These are phyloP conservation scores for Dioscorea cayenensis DNA, from an alignment of 116 monocot genomes.

Conservation along the genomic window DNA sequence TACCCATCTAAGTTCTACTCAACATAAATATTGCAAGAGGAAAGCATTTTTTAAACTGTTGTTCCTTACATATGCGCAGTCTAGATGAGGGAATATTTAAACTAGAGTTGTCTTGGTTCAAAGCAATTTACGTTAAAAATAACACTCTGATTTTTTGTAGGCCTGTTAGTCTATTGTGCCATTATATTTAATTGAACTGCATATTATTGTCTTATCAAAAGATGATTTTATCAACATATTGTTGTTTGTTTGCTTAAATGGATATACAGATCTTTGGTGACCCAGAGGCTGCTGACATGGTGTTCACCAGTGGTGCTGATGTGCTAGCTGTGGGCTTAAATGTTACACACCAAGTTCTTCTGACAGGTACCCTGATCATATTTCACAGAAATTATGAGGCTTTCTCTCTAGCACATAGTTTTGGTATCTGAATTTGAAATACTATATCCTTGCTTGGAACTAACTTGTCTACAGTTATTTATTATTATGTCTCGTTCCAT, in stretches of 20 bases:
- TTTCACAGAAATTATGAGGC: too few species aligned
- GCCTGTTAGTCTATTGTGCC: background rate
- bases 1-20: too few species aligned
- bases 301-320: slow-evolving; percentile 90
- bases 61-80: background rate
- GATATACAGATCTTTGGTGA: slow-evolving; percentile 84
- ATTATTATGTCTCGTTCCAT: too few species aligned
- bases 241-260: background rate
- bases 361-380: slow-evolving; percentile 41
- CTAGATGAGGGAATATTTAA: background rate
- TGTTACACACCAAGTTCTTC: slow-evolving; percentile 87
- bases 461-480: too few species aligned
- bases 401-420: too few species aligned
- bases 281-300: slow-evolving; percentile 92
- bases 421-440: too few species aligned
- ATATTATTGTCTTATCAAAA: background rate
- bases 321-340: slow-evolving; percentile 90
- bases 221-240: background rate
- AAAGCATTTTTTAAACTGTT: background rate
- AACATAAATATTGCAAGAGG: too few species aligned
- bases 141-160: too few species aligned
- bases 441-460: too few species aligned
- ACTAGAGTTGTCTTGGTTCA: background rate
- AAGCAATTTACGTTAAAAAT: too few species aligned
- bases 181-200: background rate